Evolutionary conservation across 73 alveolate species (phyloP).

Genomic region (Tetrahymena malaccensis): DNA sequence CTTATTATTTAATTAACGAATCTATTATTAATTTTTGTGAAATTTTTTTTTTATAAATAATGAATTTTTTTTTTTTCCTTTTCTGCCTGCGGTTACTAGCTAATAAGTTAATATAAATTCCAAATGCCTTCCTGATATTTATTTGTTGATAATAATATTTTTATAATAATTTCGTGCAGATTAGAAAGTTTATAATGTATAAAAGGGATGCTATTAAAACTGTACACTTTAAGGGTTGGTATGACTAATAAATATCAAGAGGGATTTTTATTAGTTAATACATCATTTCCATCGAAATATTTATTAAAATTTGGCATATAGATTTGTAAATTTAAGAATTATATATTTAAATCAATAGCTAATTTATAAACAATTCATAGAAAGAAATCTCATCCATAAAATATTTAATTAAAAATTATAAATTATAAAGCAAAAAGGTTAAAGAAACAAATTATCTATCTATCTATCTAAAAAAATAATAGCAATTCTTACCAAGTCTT

Average conservation of each 20-base stretch:
- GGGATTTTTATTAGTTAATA: not conserved
- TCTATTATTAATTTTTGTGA: too few relatives aligned
- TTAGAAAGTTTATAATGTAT: not conserved
- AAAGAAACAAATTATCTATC: not conserved
- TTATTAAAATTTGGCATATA: not conserved
- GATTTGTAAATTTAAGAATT: not conserved
- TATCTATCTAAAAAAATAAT: not conserved
- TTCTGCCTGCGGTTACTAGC: not conserved
- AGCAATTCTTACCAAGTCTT: not conserved
- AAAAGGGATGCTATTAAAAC: not conserved
- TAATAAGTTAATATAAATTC: too few relatives aligned
- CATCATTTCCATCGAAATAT: not conserved
- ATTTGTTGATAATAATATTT: not conserved
- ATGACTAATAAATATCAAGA: not conserved
- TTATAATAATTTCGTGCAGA: not conserved
- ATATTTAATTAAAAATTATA: too few relatives aligned
- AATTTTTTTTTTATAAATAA: too few relatives aligned
- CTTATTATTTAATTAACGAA: not conserved
- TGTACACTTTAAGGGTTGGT: not conserved
- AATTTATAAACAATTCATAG: not conserved
- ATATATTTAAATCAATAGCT: too few relatives aligned
- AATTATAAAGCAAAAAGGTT: not conserved
- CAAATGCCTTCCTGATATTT: not conserved
- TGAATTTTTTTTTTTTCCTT: too few relatives aligned
- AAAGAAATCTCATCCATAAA: not conserved